A percentile compares a stretch with the other conserved stretches of the same genome.
Conservation (phyloP, 495 filamentous ascomycete species). For the Aspergillus biplanus region DNA sequence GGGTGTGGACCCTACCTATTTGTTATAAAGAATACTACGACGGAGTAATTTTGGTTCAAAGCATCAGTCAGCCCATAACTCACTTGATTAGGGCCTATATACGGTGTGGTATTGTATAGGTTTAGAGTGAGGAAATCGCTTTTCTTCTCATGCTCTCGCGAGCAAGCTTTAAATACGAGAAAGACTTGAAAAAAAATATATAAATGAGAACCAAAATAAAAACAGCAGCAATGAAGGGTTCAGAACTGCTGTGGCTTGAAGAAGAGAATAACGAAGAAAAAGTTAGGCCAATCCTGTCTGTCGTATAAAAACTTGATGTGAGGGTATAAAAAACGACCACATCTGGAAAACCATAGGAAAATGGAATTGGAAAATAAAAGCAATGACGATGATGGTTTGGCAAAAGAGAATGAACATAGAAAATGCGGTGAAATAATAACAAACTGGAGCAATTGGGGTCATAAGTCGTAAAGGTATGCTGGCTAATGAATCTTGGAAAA, state of each 20-base stretch:
- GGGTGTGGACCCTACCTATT: no score
- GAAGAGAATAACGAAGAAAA: neutral
- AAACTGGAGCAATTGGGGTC: neutral
- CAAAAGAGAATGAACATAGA: neutral
- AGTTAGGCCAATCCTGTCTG: neutral
- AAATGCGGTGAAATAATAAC: neutral
- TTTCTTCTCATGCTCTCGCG: slow-evolving; percentile 22
- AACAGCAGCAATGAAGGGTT: neutral
- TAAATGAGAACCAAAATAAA: slow-evolving; percentile 1
- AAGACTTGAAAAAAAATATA: slow-evolving; percentile 12
- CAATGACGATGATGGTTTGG: neutral
- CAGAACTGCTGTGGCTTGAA: neutral
- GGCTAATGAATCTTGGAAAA: neutral
- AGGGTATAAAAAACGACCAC: slow-evolving; percentile 26
- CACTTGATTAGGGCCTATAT: neutral
- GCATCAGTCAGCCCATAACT: neutral
- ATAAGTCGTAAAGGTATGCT: neutral
- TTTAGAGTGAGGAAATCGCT: slow-evolving; percentile 7
- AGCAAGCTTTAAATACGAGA: slow-evolving; percentile 22
- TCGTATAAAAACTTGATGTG: slow-evolving; percentile 1
- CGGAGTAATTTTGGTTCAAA: no score
- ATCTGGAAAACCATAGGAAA: slow-evolving; percentile 6
- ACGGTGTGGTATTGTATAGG: neutral
- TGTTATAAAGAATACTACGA: no score
- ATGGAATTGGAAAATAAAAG: neutral